Evolutionary conservation across 140 eudicot species (phyloP), one percentile per base, ranked within the genome.

Genomic region (Anethum foeniculum): DNA sequence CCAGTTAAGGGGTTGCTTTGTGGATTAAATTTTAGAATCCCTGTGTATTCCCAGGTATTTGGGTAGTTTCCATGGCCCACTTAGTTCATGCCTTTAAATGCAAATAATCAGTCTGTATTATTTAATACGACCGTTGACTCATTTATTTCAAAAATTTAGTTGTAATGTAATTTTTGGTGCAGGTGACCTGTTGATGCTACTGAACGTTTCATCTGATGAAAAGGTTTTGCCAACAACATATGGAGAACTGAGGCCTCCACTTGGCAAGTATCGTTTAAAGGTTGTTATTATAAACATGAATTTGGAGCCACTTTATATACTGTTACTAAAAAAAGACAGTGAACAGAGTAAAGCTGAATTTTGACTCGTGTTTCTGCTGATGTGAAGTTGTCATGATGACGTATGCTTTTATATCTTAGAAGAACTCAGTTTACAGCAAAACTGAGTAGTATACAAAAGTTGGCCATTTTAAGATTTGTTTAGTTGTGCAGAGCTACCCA

Each of bases 231-330:
- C 97, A 25, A 90, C 97, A 38, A 86, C 98, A 14, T 95, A 90
- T 86, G 99, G 99, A 67, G 96, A 95, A 81, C 73, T 95, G 75
- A 88, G 90, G 82, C 99, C 99, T 74, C 99, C 99, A 85, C 97
- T 95, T 30, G 99, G 99, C 30, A 92, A 92, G 82, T 93, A 92
- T 86, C 98, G 98, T 28, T 83, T 94, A 72, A 94, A 94, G 97
- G 98, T 94, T 46, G 86, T 60, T 79, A n/a, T 32, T 46, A 52
- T 46, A 21, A 8, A 34, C 39, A 30, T 65, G 12, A 14, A 65
- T 27, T 65, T 65, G 73, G 23, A 28, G 73, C 21, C 23, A 64
- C 73, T 65, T 28, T 15, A 65, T 28, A 27, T 14, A 60, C 68
- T 60, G 68, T 60, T n/a, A 60, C 68, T 9, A 8, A n/a, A 60